These are phyloP conservation scores for Yarrowia sp. DNA, from an alignment of 805 yeast genomes.

Conservation along the genomic window DNA sequence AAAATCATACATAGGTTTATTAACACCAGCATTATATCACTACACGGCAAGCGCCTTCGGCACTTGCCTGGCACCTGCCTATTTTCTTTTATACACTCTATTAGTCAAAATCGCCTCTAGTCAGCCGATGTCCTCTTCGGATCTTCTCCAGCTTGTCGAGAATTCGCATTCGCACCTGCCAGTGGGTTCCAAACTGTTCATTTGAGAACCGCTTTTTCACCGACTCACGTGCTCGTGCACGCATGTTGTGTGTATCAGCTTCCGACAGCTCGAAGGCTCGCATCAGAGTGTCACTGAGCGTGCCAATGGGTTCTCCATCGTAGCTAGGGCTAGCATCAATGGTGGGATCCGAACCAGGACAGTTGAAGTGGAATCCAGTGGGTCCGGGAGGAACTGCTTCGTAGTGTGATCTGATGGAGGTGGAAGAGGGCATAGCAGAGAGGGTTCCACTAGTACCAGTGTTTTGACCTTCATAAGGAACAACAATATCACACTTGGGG, in stretches of 20 bases:
- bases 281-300: slow-evolving; percentile 51
- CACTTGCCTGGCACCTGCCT: background rate
- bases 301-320: slow-evolving; percentile 31
- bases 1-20: too few relatives aligned
- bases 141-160: slow-evolving; percentile 33
- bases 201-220: slow-evolving; percentile 61
- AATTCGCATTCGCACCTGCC: slow-evolving; percentile 44
- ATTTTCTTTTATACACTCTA: background rate
- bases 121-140: slow-evolving; percentile 31
- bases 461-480: slow-evolving; percentile 40
- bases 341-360: slow-evolving; percentile 58
- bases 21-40: too few relatives aligned
- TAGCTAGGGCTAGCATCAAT: background rate
- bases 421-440: slow-evolving; percentile 12
- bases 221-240: slow-evolving; percentile 44
- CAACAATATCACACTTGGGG: slow-evolving; percentile 82
- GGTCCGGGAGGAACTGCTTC: slow-evolving; percentile 15
- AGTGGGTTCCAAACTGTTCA: slow-evolving; percentile 50
- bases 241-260: slow-evolving; percentile 43
- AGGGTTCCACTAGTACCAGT: background rate
- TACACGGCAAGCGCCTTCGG: too few relatives aligned
- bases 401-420: slow-evolving; percentile 3
- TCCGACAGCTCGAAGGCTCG: slow-evolving; percentile 45
- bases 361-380: slow-evolving; percentile 81
- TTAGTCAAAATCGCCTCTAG: slow-evolving; percentile 31